Evolutionary conservation across 495 filamentous ascomycete species (phyloP).

Genomic region (Penicillium nucicola): DNA sequence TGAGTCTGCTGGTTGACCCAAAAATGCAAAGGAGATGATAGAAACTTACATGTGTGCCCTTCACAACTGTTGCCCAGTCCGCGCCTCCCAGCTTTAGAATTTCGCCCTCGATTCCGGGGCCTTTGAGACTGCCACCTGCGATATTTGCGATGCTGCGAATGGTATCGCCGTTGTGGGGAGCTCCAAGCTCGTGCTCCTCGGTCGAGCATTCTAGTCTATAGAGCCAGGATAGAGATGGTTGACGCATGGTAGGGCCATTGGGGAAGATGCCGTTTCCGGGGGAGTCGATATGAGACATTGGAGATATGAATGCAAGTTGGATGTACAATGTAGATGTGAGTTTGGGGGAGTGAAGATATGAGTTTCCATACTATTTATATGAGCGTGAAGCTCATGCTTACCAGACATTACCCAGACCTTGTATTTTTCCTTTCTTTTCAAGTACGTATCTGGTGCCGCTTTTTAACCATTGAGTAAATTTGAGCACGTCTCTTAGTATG

Average conservation of each 20-base stretch:
- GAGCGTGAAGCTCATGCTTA: too few species aligned
- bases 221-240: constrained; percentile 21
- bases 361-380: too few species aligned
- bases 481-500: too few species aligned
- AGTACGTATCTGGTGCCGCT: too few species aligned
- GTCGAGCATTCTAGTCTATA: constrained; percentile 25
- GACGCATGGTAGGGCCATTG: constrained; percentile 27
- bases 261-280: constrained; percentile 27
- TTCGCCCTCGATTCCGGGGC: constrained; percentile 20
- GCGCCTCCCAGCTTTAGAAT: constrained; percentile 28
- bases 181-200: constrained; percentile 25
- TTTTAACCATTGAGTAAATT: too few species aligned
- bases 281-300: constrained; percentile 11
- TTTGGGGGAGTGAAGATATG: background rate
- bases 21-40: background rate
- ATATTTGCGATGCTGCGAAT: constrained; percentile 32
- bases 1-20: too few species aligned
- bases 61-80: constrained; percentile 31
- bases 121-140: constrained; percentile 24
- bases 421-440: too few species aligned
- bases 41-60: constrained; percentile 30
- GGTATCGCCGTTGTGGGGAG: constrained; percentile 20
- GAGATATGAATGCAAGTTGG: background rate
- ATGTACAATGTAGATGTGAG: background rate
- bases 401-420: too few species aligned